A percentile compares a stretch with the other conserved stretches of the same genome.
These are phyloP conservation scores for Solanum gandarillasii DNA, from an alignment of 257 asterid genomes.

Conservation along the genomic window DNA sequence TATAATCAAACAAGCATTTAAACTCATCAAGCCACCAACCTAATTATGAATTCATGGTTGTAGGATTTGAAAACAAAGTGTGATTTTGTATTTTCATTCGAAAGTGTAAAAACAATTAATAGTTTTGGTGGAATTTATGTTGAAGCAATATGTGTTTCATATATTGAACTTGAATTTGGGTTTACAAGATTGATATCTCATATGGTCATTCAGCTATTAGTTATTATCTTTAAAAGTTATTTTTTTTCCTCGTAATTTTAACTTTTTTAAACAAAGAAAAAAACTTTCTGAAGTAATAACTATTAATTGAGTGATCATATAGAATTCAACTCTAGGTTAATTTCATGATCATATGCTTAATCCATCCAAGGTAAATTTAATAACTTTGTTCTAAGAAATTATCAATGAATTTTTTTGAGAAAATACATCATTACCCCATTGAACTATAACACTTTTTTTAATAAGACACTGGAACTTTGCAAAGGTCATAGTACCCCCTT, in stretches of 20 bases:
- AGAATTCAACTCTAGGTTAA: background rate
- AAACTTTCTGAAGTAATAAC: background rate
- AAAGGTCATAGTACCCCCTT: too few species aligned
- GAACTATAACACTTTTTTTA: too few species aligned
- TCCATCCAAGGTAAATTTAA: background rate
- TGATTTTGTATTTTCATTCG: background rate
- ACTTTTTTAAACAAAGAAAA: background rate
- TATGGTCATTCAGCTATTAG: too few species aligned
- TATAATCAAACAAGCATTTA: background rate
- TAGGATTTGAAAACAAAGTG: background rate
- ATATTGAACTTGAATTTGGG: background rate
- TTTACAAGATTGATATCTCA: background rate
- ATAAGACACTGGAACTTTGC: too few species aligned
- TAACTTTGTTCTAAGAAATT: background rate
- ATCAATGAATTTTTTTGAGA: background rate
- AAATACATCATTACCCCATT: too few species aligned
- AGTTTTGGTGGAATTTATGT: background rate
- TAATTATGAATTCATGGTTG: background rate
- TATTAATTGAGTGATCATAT: too few species aligned
- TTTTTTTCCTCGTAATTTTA: background rate
- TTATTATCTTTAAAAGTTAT: background rate
- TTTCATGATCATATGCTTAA: background rate
- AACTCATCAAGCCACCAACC: background rate
- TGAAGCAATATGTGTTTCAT: background rate
- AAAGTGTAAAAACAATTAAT: background rate